These are phyloP conservation scores for Lentinula sp. DNA, from an alignment of 768 basidiomycete species.

Conservation along the genomic window DNA sequence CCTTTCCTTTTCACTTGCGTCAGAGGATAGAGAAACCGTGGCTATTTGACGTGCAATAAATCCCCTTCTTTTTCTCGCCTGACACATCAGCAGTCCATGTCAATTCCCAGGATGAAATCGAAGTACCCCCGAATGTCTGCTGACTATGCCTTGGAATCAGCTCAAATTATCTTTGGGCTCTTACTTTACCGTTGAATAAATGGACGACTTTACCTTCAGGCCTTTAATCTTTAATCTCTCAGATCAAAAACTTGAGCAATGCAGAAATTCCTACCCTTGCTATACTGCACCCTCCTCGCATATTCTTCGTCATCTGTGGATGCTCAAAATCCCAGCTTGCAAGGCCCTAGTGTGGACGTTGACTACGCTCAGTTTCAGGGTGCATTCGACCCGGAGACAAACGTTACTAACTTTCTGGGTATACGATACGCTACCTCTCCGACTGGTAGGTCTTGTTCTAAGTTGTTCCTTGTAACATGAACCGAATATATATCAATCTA, in stretches of 20 bases:
- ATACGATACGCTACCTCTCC: conserved; percentile 33
- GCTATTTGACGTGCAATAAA: too few relatives aligned
- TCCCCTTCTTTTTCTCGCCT: too few relatives aligned
- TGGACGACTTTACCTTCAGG: too few relatives aligned
- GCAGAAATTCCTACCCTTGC: background rate
- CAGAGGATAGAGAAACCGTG: too few relatives aligned
- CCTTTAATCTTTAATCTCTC: too few relatives aligned
- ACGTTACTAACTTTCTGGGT: conserved; percentile 18
- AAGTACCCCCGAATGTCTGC: too few relatives aligned
- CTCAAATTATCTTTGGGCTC: too few relatives aligned
- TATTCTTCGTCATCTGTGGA: background rate
- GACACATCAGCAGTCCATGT: too few relatives aligned
- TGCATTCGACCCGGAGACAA: conserved; percentile 10
- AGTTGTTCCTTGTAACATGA: background rate
- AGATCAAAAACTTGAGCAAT: background rate
- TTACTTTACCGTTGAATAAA: too few relatives aligned
- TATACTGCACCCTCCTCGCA: background rate
- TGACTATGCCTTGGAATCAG: too few relatives aligned
- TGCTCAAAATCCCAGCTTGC: background rate
- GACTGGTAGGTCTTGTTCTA: conserved; percentile 13
- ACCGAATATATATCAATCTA: background rate
- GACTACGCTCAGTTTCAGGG: conserved; percentile 25
- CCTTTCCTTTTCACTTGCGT: too few relatives aligned
- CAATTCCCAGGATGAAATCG: too few relatives aligned
- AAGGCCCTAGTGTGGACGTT: conserved; percentile 19